Evolutionary conservation across 345 rosid genomes (phyloP).

Genomic region (Capsella bursapastoris): DNA sequence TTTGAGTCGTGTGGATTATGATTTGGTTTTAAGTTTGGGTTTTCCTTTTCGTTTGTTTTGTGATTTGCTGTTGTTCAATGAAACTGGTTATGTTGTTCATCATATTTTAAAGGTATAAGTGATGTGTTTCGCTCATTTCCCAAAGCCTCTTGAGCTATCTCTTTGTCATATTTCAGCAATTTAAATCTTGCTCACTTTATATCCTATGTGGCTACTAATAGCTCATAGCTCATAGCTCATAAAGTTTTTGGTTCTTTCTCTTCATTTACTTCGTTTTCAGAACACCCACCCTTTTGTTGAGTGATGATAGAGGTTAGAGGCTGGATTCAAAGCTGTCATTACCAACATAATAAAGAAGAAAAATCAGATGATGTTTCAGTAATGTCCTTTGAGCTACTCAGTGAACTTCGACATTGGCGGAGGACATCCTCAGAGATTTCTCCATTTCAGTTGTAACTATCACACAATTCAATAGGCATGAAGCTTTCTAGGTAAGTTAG

Average conservation of each 20-base stretch:
- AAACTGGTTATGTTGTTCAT: not conserved
- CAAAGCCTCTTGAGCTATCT: too few species aligned
- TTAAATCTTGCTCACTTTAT: too few species aligned
- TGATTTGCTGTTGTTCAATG: not conserved
- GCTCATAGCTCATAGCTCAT: too few species aligned
- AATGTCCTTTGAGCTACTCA: slow-evolving; percentile 46
- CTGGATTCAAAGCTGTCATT: too few species aligned
- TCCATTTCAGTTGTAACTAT: slow-evolving; percentile 7
- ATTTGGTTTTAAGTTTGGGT: not conserved
- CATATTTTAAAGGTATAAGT: too few species aligned
- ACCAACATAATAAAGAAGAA: not conserved
- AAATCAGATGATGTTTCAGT: slow-evolving; percentile 54
- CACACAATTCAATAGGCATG: slow-evolving; percentile 13
- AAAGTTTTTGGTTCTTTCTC: not conserved
- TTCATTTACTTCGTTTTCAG: not conserved
- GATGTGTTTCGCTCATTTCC: too few species aligned
- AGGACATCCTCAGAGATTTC: slow-evolving; percentile 13
- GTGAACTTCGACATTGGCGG: slow-evolving; percentile 60
- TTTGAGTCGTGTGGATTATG: not conserved
- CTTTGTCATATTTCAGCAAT: too few species aligned
- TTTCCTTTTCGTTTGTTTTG: not conserved
- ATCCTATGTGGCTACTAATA: too few species aligned
- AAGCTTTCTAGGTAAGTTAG: not conserved
- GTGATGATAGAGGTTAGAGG: too few species aligned
- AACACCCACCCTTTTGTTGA: not conserved